These are phyloP conservation scores for Zygotorulaspora chibaensis DNA, from an alignment of 805 yeast species.

Conservation along the genomic window DNA sequence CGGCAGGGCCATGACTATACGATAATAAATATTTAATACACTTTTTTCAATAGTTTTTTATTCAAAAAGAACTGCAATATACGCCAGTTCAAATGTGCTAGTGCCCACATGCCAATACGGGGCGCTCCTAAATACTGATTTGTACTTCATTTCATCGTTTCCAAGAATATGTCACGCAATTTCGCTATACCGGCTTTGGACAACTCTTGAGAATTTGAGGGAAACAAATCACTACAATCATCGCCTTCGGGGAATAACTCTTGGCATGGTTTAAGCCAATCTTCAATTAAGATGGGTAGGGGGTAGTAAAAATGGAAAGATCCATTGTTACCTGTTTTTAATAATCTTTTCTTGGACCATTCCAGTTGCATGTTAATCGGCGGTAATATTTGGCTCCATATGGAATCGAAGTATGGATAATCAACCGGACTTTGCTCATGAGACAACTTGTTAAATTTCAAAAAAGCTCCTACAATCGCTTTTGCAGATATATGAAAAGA, in stretches of 20 bases:
- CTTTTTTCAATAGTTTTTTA: background rate
- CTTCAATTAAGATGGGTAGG: conserved; percentile 8
- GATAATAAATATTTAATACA: no score
- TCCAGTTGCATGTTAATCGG: conserved; percentile 16
- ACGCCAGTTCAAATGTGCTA: no score
- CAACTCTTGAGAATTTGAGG: conserved; percentile 10
- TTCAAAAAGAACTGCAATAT: no score
- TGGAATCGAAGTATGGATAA: conserved; percentile 18
- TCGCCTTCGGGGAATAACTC: conserved; percentile 10
- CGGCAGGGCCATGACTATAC: no score
- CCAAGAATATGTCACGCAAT: conserved; percentile 9
- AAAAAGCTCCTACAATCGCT: conserved; percentile 18
- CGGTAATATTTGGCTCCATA: conserved; percentile 21
- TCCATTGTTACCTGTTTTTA: conserved; percentile 17
- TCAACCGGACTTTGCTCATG: conserved; percentile 10
- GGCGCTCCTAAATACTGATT: background rate
- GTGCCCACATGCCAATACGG: background rate
- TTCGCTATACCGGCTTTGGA: conserved; percentile 12
- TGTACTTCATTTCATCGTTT: conserved; percentile 4
- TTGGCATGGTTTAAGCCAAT: conserved; percentile 16
- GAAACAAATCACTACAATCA: conserved; percentile 10
- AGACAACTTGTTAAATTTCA: conserved; percentile 12
- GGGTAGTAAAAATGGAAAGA: conserved; percentile 21
- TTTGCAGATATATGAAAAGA: conserved; percentile 20
- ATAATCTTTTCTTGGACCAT: conserved; percentile 16